Base-by-base conservation (phyloP, 1,284 basidiomycete species). In the Rhodotorula glutinis region DNA sequence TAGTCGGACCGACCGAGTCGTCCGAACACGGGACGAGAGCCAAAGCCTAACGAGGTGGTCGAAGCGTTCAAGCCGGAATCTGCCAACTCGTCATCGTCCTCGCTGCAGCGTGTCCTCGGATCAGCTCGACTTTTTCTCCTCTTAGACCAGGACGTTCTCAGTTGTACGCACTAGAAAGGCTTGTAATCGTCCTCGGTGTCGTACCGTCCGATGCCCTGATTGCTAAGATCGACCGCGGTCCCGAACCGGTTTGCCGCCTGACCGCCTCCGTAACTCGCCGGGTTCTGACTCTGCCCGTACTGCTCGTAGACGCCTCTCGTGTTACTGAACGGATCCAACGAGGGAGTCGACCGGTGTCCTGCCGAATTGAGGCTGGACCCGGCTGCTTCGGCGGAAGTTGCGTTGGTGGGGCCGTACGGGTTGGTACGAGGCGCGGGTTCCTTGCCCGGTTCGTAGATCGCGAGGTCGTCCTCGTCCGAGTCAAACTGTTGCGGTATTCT, bases 251-350 rank as follows among this genome's bases (percentile, higher is more conserved):
- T 74, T 16, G 73, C 72, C 10, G 71, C 65, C 57, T 71, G 60
- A 10, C 74, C 74, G 17, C 73, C 73, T 7, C 73, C 68, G 25
- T 75, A 75, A 14, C 49, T 61, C n/a, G 71, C 69, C 2, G 69
- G 71, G 64, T 73, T 73, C 65, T 73, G 71, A 41, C 60, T 66
- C 57, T 73, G 71, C 1, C 53, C 62, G 9, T 57, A 60, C 17
- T 62, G 47, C 44, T 70, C 71, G 52, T 67, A 72, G 9, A 57
- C 51, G 21, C 71, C 71, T 16, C 49, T 17, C 10, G 61, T 25
- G 53, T 72, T 72, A 21, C 62, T 46, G 54, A 73, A 71, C 1
- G 71, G 71, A 62, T 27, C 59, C 30, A 51, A 33, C 52, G 51
- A 44, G 4, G 63, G 19, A 7, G 60, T 30, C 17, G 62, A 58